These are phyloP conservation scores for Trebouxia sp. DNA, from an alignment of 139 green algal genomes.

Conservation along the genomic window DNA sequence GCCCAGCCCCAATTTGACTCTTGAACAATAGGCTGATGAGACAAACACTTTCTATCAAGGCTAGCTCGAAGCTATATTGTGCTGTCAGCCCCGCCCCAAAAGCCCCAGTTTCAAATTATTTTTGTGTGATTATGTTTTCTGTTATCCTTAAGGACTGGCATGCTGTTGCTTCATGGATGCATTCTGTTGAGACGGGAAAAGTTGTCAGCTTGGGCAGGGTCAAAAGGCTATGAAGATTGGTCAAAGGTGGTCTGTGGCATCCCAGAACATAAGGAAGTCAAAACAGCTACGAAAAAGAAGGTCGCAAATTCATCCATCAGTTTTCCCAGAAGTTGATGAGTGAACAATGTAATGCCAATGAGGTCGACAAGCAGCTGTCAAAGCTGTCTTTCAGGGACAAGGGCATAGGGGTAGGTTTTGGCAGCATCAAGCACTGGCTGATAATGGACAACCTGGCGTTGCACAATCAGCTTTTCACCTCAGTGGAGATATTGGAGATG, in stretches of 20 bases:
- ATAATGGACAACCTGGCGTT: constrained; percentile 13
- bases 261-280: constrained; percentile 27
- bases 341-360: constrained; percentile 20
- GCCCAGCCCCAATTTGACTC: constrained; percentile 19
- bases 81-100: constrained; percentile 17
- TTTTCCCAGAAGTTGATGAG: constrained; percentile 15
- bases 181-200: constrained; percentile 27
- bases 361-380: constrained; percentile 16
- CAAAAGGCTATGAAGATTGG: constrained; percentile 28
- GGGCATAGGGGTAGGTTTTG: constrained; percentile 24
- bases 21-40: constrained; percentile 24
- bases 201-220: constrained; percentile 19
- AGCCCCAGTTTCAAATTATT: constrained; percentile 24
- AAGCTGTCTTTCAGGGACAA: constrained; percentile 25
- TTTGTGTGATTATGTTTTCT: constrained; percentile 27
- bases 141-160: constrained; percentile 22
- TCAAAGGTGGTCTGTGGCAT: constrained; percentile 15
- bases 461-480: constrained; percentile 24
- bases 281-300: constrained; percentile 23
- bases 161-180: constrained; percentile 25
- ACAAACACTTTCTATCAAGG: constrained; percentile 25
- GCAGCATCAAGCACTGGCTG: constrained; percentile 22
- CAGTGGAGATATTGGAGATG: constrained; percentile 15
- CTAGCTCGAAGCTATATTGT: constrained; percentile 26
- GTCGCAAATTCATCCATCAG: constrained; percentile 15